These are phyloP conservation scores for Nemania serpens DNA, from an alignment of 2,329 filamentous ascomycete species.

Conservation along the genomic window DNA sequence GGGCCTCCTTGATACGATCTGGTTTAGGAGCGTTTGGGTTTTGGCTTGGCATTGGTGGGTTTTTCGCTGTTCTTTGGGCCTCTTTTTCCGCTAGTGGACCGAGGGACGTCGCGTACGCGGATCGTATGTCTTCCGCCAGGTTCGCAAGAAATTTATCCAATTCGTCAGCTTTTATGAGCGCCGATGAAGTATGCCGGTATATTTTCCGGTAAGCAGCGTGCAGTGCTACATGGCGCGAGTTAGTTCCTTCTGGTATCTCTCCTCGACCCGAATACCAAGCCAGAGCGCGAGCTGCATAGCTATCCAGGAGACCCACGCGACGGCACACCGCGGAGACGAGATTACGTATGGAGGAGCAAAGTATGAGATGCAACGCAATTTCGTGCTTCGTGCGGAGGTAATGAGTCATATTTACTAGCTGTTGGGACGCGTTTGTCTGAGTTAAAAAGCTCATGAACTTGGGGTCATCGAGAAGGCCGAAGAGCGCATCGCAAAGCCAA, in stretches of 20 bases:
- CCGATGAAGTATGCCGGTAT: slow-evolving; percentile 54
- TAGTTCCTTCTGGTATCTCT: slow-evolving; percentile 49
- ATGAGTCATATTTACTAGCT: slow-evolving; percentile 54
- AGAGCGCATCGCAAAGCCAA: slow-evolving; percentile 65
- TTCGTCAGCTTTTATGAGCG: slow-evolving; percentile 62
- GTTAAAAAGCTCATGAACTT: slow-evolving; percentile 56
- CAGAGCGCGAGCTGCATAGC: slow-evolving; percentile 53
- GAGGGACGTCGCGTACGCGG: slow-evolving; percentile 53
- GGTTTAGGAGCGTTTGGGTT: slow-evolving; percentile 39
- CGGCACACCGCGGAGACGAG: slow-evolving; percentile 73
- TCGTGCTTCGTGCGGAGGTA: slow-evolving; percentile 61
- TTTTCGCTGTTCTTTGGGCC: slow-evolving; percentile 51
- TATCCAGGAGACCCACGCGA: slow-evolving; percentile 62
- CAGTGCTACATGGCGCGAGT: slow-evolving; percentile 56
- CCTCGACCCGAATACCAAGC: slow-evolving; percentile 54
- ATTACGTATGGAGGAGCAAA: slow-evolving; percentile 75
- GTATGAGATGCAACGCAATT: slow-evolving; percentile 65
- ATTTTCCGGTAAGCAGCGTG: slow-evolving; percentile 61
- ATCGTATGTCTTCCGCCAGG: slow-evolving; percentile 55
- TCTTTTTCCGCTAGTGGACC: slow-evolving; percentile 51
- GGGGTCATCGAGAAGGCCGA: slow-evolving; percentile 57
- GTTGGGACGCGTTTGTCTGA: slow-evolving; percentile 40
- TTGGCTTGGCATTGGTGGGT: slow-evolving; percentile 49
- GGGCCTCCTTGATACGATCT: slow-evolving; percentile 46
- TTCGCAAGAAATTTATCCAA: slow-evolving; percentile 65